Percentiles rank a stretch among this genome's conserved stretches.
Evolutionary conservation across 2,329 filamentous ascomycete species (phyloP).

Genomic region (Colletotrichum tropicicola): DNA sequence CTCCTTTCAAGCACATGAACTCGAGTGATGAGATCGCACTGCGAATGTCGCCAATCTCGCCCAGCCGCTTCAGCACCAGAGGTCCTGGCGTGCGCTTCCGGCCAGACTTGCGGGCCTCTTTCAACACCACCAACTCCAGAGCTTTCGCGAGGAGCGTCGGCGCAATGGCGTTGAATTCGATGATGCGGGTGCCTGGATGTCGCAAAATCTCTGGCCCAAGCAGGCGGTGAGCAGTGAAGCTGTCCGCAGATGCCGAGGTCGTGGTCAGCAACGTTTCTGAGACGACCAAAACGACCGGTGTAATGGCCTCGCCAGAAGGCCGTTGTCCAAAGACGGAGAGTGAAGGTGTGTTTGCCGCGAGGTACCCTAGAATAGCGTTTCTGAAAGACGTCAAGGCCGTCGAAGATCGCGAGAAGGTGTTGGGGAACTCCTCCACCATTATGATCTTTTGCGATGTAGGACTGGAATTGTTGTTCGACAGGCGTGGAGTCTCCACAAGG

Average conservation of each 20-base stretch:
- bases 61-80: slow-evolving; percentile 78
- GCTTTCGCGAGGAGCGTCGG: slow-evolving; percentile 87
- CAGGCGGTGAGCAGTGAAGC: slow-evolving; percentile 90
- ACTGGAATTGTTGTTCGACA: slow-evolving; percentile 28
- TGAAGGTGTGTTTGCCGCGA: slow-evolving; percentile 73
- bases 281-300: slow-evolving; percentile 87
- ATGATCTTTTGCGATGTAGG: slow-evolving; percentile 63
- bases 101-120: slow-evolving; percentile 83
- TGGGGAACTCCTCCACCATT: slow-evolving; percentile 84
- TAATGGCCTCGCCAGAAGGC: slow-evolving; percentile 55
- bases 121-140: slow-evolving; percentile 81
- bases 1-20: slow-evolving; percentile 87
- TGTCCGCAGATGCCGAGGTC: slow-evolving; percentile 85
- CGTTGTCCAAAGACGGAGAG: slow-evolving; percentile 56
- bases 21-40: slow-evolving; percentile 93
- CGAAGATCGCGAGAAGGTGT: slow-evolving; percentile 75
- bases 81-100: slow-evolving; percentile 80
- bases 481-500: slow-evolving; percentile 29
- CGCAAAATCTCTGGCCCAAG: slow-evolving; percentile 87
- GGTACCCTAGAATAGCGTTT: slow-evolving; percentile 76
- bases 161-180: slow-evolving; percentile 95
- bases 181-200: slow-evolving; percentile 79
- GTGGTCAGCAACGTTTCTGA: slow-evolving; percentile 91
- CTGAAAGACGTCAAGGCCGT: slow-evolving; percentile 76
- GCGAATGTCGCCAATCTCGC: slow-evolving; percentile 89